A percentile compares a stretch with the other conserved stretches of the same genome.
Conservation (phyloP, 139 green algal species). For the Eudorina sp. region DNA sequence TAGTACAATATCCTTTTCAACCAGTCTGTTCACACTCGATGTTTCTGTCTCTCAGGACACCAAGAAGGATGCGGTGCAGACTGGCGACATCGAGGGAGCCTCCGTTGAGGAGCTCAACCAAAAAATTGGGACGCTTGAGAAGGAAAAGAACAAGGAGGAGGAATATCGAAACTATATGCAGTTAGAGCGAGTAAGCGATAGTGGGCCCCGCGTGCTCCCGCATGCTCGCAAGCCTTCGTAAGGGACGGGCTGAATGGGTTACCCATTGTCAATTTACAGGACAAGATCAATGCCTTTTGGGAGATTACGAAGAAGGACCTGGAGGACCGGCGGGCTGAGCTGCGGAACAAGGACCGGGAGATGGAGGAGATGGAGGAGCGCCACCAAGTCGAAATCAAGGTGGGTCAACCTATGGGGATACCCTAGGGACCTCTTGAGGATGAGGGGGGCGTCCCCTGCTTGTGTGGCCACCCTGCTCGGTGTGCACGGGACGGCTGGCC, state of each 20-base stretch:
- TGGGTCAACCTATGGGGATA: conserved; percentile 42
- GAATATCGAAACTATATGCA: conserved; percentile 94
- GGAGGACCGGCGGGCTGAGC: conserved; percentile 82
- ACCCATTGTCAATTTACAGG: conserved; percentile 67
- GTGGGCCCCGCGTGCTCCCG: neutral
- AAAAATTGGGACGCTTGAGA: conserved; percentile 85
- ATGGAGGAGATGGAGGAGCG: conserved; percentile 93
- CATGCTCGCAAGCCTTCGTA: neutral
- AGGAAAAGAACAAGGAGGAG: conserved; percentile 91
- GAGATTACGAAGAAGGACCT: conserved; percentile 94
- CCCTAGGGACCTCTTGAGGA: too few species aligned
- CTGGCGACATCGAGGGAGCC: conserved; percentile 73
- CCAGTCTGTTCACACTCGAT: too few species aligned
- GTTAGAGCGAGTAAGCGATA: conserved; percentile 81
- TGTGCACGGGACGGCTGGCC: too few species aligned
- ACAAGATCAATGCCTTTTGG: conserved; percentile 96
- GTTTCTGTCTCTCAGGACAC: conserved; percentile 58
- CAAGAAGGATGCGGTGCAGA: conserved; percentile 68
- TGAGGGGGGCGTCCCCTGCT: too few species aligned
- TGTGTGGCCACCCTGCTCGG: too few species aligned
- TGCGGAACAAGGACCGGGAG: conserved; percentile 91
- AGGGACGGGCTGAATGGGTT: neutral
- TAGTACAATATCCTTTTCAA: too few species aligned
- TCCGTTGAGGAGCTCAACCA: conserved; percentile 85
- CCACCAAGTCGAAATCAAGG: conserved; percentile 92